Conservation (phyloP, 805 yeast species). For the Wilhelminamyces savonicus region DNA sequence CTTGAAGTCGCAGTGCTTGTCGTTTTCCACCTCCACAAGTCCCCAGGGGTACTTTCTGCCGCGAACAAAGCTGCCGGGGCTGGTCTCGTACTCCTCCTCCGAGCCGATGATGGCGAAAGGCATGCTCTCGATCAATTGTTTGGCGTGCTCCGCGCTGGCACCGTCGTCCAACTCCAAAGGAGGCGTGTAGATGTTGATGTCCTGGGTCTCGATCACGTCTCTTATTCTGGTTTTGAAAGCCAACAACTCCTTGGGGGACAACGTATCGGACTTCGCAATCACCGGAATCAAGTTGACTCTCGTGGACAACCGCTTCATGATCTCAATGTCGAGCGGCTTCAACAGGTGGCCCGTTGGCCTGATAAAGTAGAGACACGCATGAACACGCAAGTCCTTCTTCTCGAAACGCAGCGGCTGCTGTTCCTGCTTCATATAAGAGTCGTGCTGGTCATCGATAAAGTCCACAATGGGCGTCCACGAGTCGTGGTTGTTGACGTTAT, state of each 20-base stretch:
- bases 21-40: constrained; percentile 80
- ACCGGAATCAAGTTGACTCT: constrained; percentile 86
- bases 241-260: constrained; percentile 63
- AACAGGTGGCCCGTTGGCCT: constrained; percentile 88
- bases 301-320: constrained; percentile 75
- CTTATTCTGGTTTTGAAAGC: constrained; percentile 71
- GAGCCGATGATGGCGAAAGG: constrained; percentile 84
- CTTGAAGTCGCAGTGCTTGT: constrained; percentile 77
- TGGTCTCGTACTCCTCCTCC: constrained; percentile 60
- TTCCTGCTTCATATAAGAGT: constrained; percentile 82
- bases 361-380: constrained; percentile 83
- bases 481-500: constrained; percentile 76
- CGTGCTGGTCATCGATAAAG: constrained; percentile 89
- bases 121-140: constrained; percentile 74
- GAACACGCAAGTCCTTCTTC: constrained; percentile 79
- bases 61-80: constrained; percentile 57
- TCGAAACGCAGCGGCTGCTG: constrained; percentile 74
- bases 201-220: constrained; percentile 77
- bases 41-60: constrained; percentile 95
- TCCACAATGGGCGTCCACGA: constrained; percentile 85
- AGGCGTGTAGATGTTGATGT: constrained; percentile 77
- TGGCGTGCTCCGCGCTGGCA: constrained; percentile 74
- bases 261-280: constrained; percentile 83
- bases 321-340: constrained; percentile 81
- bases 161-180: constrained; percentile 72